Conservation (phyloP, 2,329 filamentous ascomycete species). For the Zymoseptoria crescenta region DNA sequence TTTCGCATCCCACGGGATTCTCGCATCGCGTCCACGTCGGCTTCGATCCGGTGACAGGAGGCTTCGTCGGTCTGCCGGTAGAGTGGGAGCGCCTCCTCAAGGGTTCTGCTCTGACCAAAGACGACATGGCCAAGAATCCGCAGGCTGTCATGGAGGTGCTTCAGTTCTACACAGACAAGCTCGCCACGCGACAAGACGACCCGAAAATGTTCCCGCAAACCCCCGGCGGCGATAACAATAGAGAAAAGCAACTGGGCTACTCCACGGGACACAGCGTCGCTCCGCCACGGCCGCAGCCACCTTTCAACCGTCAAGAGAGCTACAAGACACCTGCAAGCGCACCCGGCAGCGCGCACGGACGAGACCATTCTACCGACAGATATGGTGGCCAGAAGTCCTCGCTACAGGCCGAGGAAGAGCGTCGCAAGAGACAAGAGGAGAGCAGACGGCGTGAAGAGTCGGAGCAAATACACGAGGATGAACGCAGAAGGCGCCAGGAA, state of each 20-base stretch:
- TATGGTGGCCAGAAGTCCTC: conserved; percentile 17
- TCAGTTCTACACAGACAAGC: conserved; percentile 73
- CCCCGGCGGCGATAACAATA: conserved; percentile 45
- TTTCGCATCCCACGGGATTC: conserved; percentile 98
- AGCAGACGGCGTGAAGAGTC: conserved; percentile 36
- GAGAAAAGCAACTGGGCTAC: conserved; percentile 45
- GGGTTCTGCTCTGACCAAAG: conserved; percentile 93
- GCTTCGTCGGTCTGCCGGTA: conserved; percentile 86
- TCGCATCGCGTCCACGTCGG: conserved; percentile 94
- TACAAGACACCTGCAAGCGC: conserved; percentile 25
- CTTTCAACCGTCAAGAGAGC: conserved; percentile 39
- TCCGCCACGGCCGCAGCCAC: conserved; percentile 40
- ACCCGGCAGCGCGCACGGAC: conserved; percentile 12
- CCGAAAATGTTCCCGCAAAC: conserved; percentile 62
- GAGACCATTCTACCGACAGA: conserved; percentile 22
- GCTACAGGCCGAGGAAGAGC: conserved; percentile 32
- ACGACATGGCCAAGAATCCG: conserved; percentile 96
- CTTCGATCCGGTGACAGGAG: conserved; percentile 89
- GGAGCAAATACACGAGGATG: conserved; percentile 27
- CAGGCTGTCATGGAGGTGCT: conserved; percentile 65
- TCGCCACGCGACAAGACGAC: conserved; percentile 67
- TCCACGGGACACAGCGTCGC: conserved; percentile 40
- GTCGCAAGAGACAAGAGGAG: conserved; percentile 34
- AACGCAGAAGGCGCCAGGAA: conserved; percentile 53
- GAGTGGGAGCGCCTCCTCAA: conserved; percentile 98